Conservation (phyloP, 352 stramenopile genomes). For the Peronospora destructor region DNA sequence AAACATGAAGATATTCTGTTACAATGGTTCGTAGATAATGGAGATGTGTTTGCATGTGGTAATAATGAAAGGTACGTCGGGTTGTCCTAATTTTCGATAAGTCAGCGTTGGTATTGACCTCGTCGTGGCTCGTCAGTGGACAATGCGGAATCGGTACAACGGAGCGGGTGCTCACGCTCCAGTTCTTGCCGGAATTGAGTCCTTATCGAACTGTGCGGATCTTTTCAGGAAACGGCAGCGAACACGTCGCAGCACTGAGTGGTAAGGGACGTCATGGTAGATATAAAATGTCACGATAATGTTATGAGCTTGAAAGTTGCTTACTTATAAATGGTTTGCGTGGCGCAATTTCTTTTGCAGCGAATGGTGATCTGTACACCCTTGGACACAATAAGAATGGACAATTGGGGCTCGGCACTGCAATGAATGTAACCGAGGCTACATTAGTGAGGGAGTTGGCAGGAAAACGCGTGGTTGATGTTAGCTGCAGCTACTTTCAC, state of each 20-base stretch:
- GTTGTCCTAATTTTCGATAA: not conserved
- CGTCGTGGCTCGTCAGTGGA: constrained; percentile 39
- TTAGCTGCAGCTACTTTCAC: constrained; percentile 91
- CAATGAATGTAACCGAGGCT: constrained; percentile 48
- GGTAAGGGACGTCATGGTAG: constrained; percentile 25
- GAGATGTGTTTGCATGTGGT: constrained; percentile 83
- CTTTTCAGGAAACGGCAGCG: constrained; percentile 89
- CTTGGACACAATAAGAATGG: constrained; percentile 90
- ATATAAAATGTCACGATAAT: not conserved
- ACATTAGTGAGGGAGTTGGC: constrained; percentile 38
- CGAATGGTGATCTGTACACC: constrained; percentile 75
- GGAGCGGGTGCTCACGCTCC: constrained; percentile 50
- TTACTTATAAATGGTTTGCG: not conserved
- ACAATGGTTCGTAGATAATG: constrained; percentile 30
- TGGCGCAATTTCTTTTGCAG: constrained; percentile 21
- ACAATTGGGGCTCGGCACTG: constrained; percentile 82
- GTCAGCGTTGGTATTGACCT: not conserved
- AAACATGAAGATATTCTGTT: not conserved
- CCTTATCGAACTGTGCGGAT: constrained; percentile 63
- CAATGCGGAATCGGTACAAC: constrained; percentile 86
- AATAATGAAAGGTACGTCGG: constrained; percentile 86
- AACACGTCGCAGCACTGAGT: constrained; percentile 84
- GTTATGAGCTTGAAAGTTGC: not conserved
- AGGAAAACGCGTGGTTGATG: constrained; percentile 59
- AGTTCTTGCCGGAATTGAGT: constrained; percentile 43